Conservation (phyloP, 768 basidiomycete species). For the Baorangia bicolor region DNA sequence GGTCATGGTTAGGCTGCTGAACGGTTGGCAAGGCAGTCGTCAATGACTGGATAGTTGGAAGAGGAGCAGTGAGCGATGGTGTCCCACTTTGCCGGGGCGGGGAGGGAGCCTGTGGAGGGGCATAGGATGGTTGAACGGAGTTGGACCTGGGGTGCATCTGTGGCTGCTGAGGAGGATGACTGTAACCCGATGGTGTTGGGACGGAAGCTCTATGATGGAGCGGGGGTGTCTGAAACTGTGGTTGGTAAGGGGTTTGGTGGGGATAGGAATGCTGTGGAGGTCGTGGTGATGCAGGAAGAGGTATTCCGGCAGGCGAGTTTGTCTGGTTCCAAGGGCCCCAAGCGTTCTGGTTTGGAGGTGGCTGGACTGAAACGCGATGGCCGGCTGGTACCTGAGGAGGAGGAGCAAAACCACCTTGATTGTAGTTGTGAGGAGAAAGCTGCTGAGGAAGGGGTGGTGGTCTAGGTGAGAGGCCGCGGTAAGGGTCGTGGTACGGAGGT, state of each 20-base stretch:
- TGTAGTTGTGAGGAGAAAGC: conserved; percentile 12
- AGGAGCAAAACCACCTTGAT: conserved; percentile 14
- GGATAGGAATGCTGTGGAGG: conserved; percentile 19
- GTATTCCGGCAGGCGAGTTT: conserved; percentile 15
- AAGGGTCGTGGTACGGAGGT: conserved; percentile 22
- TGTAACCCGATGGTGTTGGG: conserved; percentile 20
- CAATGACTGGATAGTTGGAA: conserved; percentile 66
- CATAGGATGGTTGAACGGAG: conserved; percentile 16
- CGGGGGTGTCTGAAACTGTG: conserved; percentile 19
- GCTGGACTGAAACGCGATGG: conserved; percentile 24
- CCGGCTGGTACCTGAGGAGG: conserved; percentile 4
- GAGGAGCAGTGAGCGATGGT: conserved; percentile 61
- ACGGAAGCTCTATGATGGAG: conserved; percentile 26
- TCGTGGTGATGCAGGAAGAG: conserved; percentile 22
- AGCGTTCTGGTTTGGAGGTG: conserved; percentile 26
- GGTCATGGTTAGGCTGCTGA: conserved; percentile 56
- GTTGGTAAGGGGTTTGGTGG: conserved; percentile 21
- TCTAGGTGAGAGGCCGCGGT: conserved; percentile 25
- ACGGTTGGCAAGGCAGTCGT: conserved; percentile 48
- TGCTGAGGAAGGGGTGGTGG: conserved; percentile 23
- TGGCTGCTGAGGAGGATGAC: conserved; percentile 24
- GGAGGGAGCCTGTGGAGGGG: conserved; percentile 23
- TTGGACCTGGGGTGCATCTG: conserved; percentile 20
- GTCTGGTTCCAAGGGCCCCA: conserved; percentile 12
- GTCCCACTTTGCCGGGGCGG: conserved; percentile 24